phyloP scores from a whole-genome alignment of 345 rosid species.

The Arabis alpina region DNA sequence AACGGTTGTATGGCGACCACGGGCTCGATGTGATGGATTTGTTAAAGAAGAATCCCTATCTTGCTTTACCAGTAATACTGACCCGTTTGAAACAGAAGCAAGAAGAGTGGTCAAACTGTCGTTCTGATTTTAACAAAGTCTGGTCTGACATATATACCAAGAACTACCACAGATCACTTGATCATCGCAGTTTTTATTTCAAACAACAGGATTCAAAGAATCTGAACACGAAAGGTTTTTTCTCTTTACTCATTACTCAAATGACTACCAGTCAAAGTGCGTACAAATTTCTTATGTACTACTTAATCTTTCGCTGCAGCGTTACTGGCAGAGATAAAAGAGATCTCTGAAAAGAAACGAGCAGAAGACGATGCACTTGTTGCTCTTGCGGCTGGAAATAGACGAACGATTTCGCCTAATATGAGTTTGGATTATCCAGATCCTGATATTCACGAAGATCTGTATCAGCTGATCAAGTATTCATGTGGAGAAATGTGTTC shows the following conservation, averaged over 20 bases:
- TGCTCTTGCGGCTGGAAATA: constrained; percentile 85
- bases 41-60: constrained; percentile 78
- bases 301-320: constrained; percentile 56
- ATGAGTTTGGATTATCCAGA: constrained; percentile 84
- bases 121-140: constrained; percentile 91
- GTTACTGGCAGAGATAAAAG: constrained; percentile 86
- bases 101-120: constrained; percentile 97
- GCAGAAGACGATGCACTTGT: constrained; percentile 83
- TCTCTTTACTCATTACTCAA: background rate
- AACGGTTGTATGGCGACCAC: constrained; percentile 93
- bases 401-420: constrained; percentile 62
- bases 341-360: constrained; percentile 77
- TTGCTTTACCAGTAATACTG: constrained; percentile 89
- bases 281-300: background rate
- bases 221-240: constrained; percentile 86
- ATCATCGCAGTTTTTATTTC: constrained; percentile 97
- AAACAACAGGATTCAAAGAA: constrained; percentile 97
- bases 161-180: constrained; percentile 95
- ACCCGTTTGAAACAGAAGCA: constrained; percentile 97
- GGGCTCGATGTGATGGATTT: constrained; percentile 97
- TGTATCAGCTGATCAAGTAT: constrained; percentile 91
- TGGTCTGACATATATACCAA: constrained; percentile 97
- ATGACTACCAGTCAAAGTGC: background rate
- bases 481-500: constrained; percentile 95
- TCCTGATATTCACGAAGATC: constrained; percentile 83